Evolutionary conservation across 306 rosid species (phyloP).

Genomic region (Rosa persica): DNA sequence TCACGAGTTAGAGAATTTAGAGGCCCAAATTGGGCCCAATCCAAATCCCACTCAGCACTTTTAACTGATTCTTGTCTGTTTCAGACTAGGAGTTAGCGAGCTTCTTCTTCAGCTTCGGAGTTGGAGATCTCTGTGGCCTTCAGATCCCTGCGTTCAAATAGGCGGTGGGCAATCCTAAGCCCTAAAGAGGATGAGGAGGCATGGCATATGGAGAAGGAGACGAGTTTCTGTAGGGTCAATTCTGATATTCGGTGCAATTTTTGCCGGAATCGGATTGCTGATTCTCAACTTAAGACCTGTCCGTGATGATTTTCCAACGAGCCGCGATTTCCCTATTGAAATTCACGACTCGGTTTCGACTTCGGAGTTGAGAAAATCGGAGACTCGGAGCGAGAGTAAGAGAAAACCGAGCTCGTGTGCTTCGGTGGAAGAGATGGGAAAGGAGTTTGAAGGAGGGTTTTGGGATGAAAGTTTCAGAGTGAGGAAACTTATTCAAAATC

Average conservation of each 20-base stretch:
- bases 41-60: background rate
- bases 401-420: constrained; percentile 49
- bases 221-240: constrained; percentile 42
- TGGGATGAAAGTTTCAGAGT: constrained; percentile 57
- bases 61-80: background rate
- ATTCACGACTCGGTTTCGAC: constrained; percentile 17
- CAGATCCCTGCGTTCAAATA: background rate
- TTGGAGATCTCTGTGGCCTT: background rate
- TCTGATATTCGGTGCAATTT: constrained; percentile 45
- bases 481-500: constrained; percentile 58
- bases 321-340: constrained; percentile 28
- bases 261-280: constrained; percentile 46
- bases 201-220: constrained; percentile 58
- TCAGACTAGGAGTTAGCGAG: background rate
- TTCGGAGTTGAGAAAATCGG: constrained; percentile 9
- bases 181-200: constrained; percentile 42
- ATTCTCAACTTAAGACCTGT: constrained; percentile 45
- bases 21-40: background rate
- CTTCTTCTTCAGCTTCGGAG: background rate
- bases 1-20: too few species aligned
- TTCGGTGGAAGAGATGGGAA: constrained; percentile 90
- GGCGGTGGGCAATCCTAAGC: background rate
- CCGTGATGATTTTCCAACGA: constrained; percentile 52
- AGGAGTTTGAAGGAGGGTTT: constrained; percentile 38
- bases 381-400: background rate